Base-by-base conservation (phyloP, 164 flowering plant genomes). In the Hamamelis virginiana region DNA sequence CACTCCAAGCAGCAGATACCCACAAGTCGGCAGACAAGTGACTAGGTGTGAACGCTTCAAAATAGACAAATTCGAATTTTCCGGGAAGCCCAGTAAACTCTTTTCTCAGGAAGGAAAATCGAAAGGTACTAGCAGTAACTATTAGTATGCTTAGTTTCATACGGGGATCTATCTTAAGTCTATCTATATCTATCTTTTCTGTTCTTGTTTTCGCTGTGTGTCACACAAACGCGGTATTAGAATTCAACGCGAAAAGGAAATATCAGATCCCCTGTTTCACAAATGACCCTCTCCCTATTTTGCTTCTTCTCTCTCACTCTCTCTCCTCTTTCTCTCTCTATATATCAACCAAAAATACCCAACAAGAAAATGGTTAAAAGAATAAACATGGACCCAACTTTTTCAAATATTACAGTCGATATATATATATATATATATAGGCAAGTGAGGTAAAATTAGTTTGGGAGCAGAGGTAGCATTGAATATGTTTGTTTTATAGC, bases 211-310 rank as follows among this genome's bases (percentile, higher is more conserved):
- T 45, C 0, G 47, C 1, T 43, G 62, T 23, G 68, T 64, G 59
- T 56, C 71, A 48, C 72, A 57, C 28, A 74, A 67, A 71, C 71
- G 62, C 68, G 50, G 48, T 3, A 38, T 12, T 55, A 74, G 74
- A 75, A 75, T 78, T 81, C 78, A 78, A 78, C 80, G 75, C 71
- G 80, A 79, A 81, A 82, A 67, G 74, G 78, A 82, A 77, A 77
- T 67, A 72, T 77, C 65, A 59, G 69, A 70, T 76, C 75, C 68
- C 50, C 77, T 62, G 62, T n/a, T 80, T 75, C 80, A 82, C 80
- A 77, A 23, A 73, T 72, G 46, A 61, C 50, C 67, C 25, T 69
- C 47, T 48, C 65, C 67, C 64, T 18, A 8, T 62, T 9, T 56
- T 47, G 46, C 51, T 11, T 2, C 28, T 23, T 64, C 56, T 56